Evolutionary conservation across 495 filamentous ascomycete genomes (phyloP).

Genomic region (Lasiosphaeriaceae sp.): DNA sequence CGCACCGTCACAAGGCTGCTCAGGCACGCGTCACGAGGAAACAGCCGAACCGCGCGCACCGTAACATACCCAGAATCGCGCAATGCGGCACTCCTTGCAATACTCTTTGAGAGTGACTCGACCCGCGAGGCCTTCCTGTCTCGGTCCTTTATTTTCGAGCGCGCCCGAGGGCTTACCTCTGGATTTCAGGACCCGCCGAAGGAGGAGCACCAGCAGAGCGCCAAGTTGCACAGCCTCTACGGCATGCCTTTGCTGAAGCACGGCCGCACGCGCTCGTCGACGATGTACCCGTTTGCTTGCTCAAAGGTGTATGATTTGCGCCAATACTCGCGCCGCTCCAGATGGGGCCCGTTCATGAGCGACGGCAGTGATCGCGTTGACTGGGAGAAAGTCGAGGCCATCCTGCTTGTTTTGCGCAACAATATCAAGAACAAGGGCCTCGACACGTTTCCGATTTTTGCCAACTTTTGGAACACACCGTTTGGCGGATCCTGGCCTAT

Average conservation of each 20-base stretch:
- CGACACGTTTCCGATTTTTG: slow-evolving; percentile 38
- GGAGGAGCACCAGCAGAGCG: slow-evolving; percentile 50
- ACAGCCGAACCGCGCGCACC: slow-evolving; percentile 17
- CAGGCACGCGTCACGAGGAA: slow-evolving; percentile 16
- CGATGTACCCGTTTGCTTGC: slow-evolving; percentile 51
- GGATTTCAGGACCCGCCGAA: slow-evolving; percentile 8
- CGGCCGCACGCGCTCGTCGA: slow-evolving; percentile 19
- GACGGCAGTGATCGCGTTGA: slow-evolving; percentile 53
- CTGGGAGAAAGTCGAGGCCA: slow-evolving; percentile 68
- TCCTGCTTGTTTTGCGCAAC: slow-evolving; percentile 55
- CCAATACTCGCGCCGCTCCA: slow-evolving; percentile 49
- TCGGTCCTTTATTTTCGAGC: slow-evolving; percentile 50
- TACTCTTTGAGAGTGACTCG: slow-evolving; percentile 33
- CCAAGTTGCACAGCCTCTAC: slow-evolving; percentile 59
- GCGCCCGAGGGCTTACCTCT: slow-evolving; percentile 29
- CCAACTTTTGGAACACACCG: slow-evolving; percentile 45
- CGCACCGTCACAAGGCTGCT: slow-evolving; percentile 33
- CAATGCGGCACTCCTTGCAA: slow-evolving; percentile 46
- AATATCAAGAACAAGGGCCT: slow-evolving; percentile 49
- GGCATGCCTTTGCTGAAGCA: slow-evolving; percentile 43
- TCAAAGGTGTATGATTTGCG: slow-evolving; percentile 63
- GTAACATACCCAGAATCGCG: slow-evolving; percentile 32
- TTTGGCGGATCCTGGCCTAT: slow-evolving; percentile 50
- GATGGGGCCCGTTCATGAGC: slow-evolving; percentile 60
- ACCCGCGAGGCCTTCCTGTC: slow-evolving; percentile 45